Evolutionary conservation across 1,139 yeast genomes (phyloP), one percentile per base, ranked within the genome.

Genomic region (Zhuliangozyma blackwelliae): DNA sequence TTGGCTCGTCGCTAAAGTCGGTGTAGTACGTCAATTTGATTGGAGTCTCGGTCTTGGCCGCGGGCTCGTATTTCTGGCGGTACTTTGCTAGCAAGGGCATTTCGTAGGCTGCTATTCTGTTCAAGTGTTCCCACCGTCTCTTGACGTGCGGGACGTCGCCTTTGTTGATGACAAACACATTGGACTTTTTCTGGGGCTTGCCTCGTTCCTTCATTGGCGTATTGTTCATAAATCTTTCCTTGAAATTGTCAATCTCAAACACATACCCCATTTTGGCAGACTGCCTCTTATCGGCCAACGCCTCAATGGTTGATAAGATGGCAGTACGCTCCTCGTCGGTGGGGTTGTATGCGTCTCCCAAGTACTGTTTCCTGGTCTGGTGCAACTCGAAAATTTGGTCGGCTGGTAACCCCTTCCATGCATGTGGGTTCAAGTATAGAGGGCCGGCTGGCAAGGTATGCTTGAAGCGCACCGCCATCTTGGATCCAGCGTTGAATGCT

Each of bases 41-140:
- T 4, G 89, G 87, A 25, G 75, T 65, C 32, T 76, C 73, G 5
- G 52, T 49, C 19, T 51, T 47, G 6, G 72, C 48, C 37, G 40
- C 61, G 20, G 82, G 83, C 28, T 51, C 57, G 61, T 79, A 85
- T 41, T 67, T 72, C 61, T 80, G 80, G 49, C 92, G 82, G 57
- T 73, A 83, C 58, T 87, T 79, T 32, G 82, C 79, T 46, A 92
- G 71, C 40, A 82, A 75, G 3, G 98, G 98, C 70, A 90, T 74
- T 59, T 90, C 97, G 62, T 82, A 92, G 0, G 97, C 97, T 25
- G 94, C 85, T 28, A 87, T 69, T 51, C 97, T 75, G 52, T 82
- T 82, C 53, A 83, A 78, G 39, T 70, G 64, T 25, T 68, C 72
- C 28, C 52, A 51, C 45, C 63, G 60, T 48, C 75, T 59, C 33